Evolutionary conservation across 2,329 filamentous ascomycete genomes (phyloP), one percentile per base, ranked within the genome.

Genomic region (Torrubiella hemipterigena): DNA sequence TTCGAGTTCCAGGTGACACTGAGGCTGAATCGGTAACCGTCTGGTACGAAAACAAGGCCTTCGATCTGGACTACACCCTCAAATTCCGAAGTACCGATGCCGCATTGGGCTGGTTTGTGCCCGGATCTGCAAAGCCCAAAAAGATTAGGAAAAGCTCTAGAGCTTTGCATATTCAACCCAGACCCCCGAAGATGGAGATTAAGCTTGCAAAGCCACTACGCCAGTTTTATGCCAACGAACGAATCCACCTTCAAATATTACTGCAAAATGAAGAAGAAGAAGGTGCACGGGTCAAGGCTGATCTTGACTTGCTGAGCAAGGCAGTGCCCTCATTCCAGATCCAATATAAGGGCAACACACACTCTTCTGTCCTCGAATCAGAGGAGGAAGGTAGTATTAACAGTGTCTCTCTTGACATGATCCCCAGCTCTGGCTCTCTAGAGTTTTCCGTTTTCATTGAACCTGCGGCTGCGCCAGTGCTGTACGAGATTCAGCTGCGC

Each of bases 131-230:
- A 0, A 63, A 55, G 31, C 65, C 64, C 36, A 61, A 56, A 17
- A 51, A 71, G 14, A 54, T 64, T 17, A 63, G 73, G 7, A 42
- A 55, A 9, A 61, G 68, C 28, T 57, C 69, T 7, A 62, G 70
- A 20, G 59, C 61, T 3, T 70, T 93, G 34, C 77, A 73, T 34
- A 76, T 98, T 16, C 66, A 86, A 32, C 89, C 91, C 2, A 82
- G 93, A 41, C 91, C 89, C 17, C 91, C 91, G 1, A 96, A 95
- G 55, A 75, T 98, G 61, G 77, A 84, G 43, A 73, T 98, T 27
- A 68, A 61, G 17, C 58, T 84, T 8, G 61, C 71, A 3, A 67
- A 73, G 24, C 55, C 78, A 7, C 62, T 68, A 34, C 67, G 73
- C 10, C 77, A 86, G 33, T 93, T 89, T 52, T 96, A 94, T 49